A percentile compares a stretch with the other conserved stretches of the same genome.
Evolutionary conservation across 257 asterid species (phyloP).

Genomic region (Solanum lycopersicoides): DNA sequence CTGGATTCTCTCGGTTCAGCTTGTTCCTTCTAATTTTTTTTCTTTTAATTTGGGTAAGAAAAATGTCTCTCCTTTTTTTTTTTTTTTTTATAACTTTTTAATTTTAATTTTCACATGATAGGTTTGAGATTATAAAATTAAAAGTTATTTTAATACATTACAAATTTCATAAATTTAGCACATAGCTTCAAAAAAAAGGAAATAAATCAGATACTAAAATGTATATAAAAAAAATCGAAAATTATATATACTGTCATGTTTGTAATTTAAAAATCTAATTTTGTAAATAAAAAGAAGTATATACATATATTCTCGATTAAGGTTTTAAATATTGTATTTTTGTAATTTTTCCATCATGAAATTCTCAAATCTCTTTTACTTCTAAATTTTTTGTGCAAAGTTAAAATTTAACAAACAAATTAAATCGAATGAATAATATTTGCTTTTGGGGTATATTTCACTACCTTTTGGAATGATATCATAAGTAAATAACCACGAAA

Average conservation of each 20-base stretch:
- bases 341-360: background rate
- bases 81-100: background rate
- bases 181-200: too few relatives aligned
- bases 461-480: background rate
- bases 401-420: background rate
- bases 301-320: background rate
- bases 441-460: background rate
- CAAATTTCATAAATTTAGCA: background rate
- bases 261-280: too few relatives aligned
- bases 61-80: background rate
- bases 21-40: background rate
- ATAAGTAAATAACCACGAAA: background rate
- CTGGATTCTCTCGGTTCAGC: background rate
- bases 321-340: background rate
- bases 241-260: too few relatives aligned
- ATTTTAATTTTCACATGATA: rapidly evolving
- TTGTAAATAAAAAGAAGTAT: background rate
- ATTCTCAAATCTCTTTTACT: background rate
- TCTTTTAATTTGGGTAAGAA: background rate
- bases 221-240: rapidly evolving
- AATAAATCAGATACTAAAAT: background rate
- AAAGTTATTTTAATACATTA: too few relatives aligned
- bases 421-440: background rate
- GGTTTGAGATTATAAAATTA: background rate
- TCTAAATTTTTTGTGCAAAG: background rate